Evolutionary conservation across 192 early-diverging fungal species (phyloP).

Genomic region (Paraglomus brasilianum): DNA sequence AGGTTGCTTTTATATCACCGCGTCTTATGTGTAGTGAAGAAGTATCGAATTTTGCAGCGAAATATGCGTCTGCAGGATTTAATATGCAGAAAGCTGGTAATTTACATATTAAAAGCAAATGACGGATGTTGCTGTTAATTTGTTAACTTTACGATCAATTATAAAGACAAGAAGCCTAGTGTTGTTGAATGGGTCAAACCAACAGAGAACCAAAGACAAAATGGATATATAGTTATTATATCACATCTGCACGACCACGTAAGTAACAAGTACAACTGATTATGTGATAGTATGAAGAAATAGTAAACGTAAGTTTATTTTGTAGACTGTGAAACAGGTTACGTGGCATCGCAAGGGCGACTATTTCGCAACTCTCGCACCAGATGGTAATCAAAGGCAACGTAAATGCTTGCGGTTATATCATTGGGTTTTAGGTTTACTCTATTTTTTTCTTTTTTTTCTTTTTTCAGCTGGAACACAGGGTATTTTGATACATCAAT

Average conservation of each 20-base stretch:
- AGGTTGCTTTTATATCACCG: conserved; percentile 44
- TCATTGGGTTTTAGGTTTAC: too few species aligned
- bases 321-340: conserved; percentile 70
- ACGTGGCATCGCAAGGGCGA: conserved; percentile 97
- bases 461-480: conserved; percentile 44
- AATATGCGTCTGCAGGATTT: conserved; percentile 50
- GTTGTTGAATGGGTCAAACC: conserved; percentile 53
- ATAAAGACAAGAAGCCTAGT: conserved; percentile 30
- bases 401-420: too few species aligned
- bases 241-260: conserved; percentile 43
- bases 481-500: conserved; percentile 89
- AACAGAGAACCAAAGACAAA: conserved; percentile 48
- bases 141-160: conserved; percentile 7
- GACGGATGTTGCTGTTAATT: conserved; percentile 33
- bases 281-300: not conserved
- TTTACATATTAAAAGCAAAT: conserved; percentile 21
- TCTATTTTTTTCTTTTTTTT: not conserved
- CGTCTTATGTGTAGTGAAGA: conserved; percentile 45
- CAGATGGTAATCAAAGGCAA: conserved; percentile 57
- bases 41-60: conserved; percentile 40
- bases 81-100: conserved; percentile 29
- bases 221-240: conserved; percentile 48
- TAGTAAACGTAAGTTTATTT: not conserved
- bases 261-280: not conserved
- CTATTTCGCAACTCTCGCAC: conserved; percentile 85